Conservation (phyloP, 2,329 filamentous ascomycete species). For the Fusarium torreyae region DNA sequence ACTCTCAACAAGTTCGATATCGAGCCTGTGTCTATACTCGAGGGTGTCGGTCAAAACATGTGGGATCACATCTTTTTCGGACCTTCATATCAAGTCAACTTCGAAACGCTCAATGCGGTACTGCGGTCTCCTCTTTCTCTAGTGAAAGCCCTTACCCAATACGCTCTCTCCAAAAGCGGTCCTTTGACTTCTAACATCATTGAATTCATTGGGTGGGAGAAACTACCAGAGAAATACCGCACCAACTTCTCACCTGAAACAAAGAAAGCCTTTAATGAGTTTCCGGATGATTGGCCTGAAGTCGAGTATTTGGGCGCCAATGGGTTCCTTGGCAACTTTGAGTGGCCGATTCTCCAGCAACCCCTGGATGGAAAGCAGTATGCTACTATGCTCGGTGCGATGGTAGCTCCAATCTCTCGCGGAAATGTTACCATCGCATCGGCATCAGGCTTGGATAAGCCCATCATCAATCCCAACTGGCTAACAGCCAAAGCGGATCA, state of each 20-base stretch:
- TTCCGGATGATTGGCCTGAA: constrained; percentile 55
- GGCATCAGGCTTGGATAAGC: constrained; percentile 52
- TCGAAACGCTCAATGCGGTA: background rate
- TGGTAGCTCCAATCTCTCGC: constrained; percentile 59
- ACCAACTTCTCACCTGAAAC: constrained; percentile 4
- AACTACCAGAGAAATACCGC: background rate
- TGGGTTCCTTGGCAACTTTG: too few species aligned
- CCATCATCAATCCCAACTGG: constrained; percentile 63
- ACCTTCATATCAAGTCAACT: background rate
- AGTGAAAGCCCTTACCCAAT: constrained; percentile 2
- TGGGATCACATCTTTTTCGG: constrained; percentile 2
- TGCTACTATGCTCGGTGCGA: constrained; percentile 42
- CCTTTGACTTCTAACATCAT: constrained; percentile 6
- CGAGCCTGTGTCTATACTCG: background rate
- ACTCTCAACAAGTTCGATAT: constrained; percentile 1
- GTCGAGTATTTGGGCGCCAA: constrained; percentile 45
- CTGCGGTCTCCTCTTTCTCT: background rate
- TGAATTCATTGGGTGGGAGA: constrained; percentile 5
- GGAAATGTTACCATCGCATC: constrained; percentile 61
- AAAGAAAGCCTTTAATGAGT: constrained; percentile 31
- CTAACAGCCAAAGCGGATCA: constrained; percentile 59
- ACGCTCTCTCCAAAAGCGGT: background rate
- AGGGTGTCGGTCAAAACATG: constrained; percentile 3
- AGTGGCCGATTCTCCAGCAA: constrained; percentile 10
- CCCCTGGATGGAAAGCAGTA: constrained; percentile 35